Conservation (phyloP, 2,329 filamentous ascomycete species). For the Elsinoe batatas region DNA sequence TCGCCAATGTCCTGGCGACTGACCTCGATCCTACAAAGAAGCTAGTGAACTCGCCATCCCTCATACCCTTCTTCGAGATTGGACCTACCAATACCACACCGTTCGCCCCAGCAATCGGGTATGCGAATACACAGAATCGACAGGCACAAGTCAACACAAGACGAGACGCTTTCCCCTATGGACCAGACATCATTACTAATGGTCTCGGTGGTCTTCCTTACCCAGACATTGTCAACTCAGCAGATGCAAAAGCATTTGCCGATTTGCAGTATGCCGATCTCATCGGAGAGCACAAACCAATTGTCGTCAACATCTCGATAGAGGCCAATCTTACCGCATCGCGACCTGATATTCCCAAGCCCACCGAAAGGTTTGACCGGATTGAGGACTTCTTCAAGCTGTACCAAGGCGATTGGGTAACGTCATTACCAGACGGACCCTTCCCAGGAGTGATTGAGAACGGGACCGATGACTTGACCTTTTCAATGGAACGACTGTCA, state of each 20-base stretch:
- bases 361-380: conserved; percentile 14
- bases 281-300: background rate
- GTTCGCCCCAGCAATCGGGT: background rate
- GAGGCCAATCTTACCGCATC: conserved; percentile 1
- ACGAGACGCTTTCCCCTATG: background rate
- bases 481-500: conserved; percentile 41
- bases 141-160: background rate
- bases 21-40: background rate
- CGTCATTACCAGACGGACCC: conserved; percentile 29
- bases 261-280: conserved; percentile 1
- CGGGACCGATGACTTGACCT: conserved; percentile 38
- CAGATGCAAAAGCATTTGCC: background rate
- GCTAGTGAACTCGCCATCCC: conserved; percentile 1
- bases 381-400: conserved; percentile 32
- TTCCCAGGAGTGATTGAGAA: conserved; percentile 33
- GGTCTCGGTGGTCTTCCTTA: background rate
- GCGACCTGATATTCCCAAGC: background rate
- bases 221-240: background rate
- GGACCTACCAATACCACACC: background rate
- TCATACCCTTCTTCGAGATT: conserved; percentile 2
- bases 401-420: conserved; percentile 35
- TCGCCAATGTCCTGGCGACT: background rate
- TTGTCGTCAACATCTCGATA: background rate
- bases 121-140: background rate
- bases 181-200: conserved; percentile 4